phyloP scores from a whole-genome alignment of 2,329 filamentous ascomycete genomes.

The Fusarium sarcochroum region DNA sequence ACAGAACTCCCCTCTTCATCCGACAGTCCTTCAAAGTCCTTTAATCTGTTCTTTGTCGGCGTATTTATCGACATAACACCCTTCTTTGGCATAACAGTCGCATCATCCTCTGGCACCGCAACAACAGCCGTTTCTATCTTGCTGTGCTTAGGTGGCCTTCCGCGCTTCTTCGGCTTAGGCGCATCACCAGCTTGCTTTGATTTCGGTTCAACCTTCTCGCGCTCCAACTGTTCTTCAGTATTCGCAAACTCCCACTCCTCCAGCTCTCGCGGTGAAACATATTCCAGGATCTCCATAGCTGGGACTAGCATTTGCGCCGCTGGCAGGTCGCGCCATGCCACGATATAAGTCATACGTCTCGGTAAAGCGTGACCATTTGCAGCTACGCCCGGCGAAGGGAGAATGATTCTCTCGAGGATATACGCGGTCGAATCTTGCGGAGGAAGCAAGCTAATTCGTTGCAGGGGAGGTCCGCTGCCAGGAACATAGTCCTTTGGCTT shows the following conservation, averaged over 20 bases:
- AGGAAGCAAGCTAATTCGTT: conserved; percentile 63
- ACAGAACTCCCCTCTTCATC: conserved; percentile 51
- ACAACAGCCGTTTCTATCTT: conserved; percentile 52
- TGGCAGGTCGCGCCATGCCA: conserved; percentile 68
- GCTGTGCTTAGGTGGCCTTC: conserved; percentile 51
- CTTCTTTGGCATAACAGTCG: conserved; percentile 47
- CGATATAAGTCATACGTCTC: conserved; percentile 66
- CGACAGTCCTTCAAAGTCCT: conserved; percentile 50
- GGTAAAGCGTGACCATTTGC: conserved; percentile 55
- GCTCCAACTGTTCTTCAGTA: conserved; percentile 60
- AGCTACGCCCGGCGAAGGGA: conserved; percentile 55
- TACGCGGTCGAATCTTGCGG: conserved; percentile 67
- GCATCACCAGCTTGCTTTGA: conserved; percentile 43
- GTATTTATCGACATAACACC: conserved; percentile 55
- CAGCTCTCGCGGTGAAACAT: conserved; percentile 68
- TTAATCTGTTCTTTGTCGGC: conserved; percentile 52
- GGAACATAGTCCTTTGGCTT: conserved; percentile 56
- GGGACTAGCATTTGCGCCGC: conserved; percentile 63
- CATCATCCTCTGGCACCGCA: conserved; percentile 45
- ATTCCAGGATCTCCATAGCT: conserved; percentile 66
- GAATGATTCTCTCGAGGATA: conserved; percentile 67
- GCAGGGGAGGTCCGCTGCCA: conserved; percentile 63
- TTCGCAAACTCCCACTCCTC: conserved; percentile 70
- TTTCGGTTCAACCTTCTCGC: conserved; percentile 51
- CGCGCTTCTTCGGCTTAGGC: conserved; percentile 42